Evolutionary conservation across 345 rosid species (phyloP), one percentile per base, ranked within the genome.

Genomic region (Theobroma cacao): DNA sequence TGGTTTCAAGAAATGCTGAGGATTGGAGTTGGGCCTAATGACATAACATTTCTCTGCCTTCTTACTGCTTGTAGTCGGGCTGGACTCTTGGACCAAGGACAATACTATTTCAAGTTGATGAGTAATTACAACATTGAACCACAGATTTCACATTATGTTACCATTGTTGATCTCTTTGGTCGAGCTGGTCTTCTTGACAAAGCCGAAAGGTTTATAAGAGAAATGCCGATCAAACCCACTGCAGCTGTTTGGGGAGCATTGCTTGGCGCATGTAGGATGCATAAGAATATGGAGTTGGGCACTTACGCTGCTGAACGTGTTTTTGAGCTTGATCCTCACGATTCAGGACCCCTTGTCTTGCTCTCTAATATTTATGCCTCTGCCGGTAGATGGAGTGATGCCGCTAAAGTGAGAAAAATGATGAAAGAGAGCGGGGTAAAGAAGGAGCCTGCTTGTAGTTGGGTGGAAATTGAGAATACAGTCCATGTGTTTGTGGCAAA

Each of bases 261-360:
- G 85, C 90, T 88, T 69, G 87, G 88, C 40, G 93, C 90, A 43
- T 90, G 88, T 74, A 84, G 89, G 84, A 86, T 90, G 86, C 90
- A 90, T 82, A 85, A 88, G 78, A 87, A 90, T 26, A 60, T 80
- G 83, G 86, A 85, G 43, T 72, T 88, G 55, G 93, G 91, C 34
- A 58, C 79, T 75, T 88, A 85, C 78, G 89, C 91, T 3, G 91
- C 90, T 20, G 86, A 84, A 34, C 80, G 78, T 56, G 75, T 85
- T 72, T 80, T 88, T 24, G 88, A 88, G 75, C 85, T 88, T 22
- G 86, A 88, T 79, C 81, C 88, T 31, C 63, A 70, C 30, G 87
- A 84, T 81, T 79, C 93, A 0, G 90, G 89, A 63, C 81, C 89
- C 18, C 86, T 64, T 70, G 73, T 90, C 75, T 77, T 86, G 84